Evolutionary conservation across 1,284 basidiomycete species (phyloP).

Genomic region (Ustilago vetiveriae): DNA sequence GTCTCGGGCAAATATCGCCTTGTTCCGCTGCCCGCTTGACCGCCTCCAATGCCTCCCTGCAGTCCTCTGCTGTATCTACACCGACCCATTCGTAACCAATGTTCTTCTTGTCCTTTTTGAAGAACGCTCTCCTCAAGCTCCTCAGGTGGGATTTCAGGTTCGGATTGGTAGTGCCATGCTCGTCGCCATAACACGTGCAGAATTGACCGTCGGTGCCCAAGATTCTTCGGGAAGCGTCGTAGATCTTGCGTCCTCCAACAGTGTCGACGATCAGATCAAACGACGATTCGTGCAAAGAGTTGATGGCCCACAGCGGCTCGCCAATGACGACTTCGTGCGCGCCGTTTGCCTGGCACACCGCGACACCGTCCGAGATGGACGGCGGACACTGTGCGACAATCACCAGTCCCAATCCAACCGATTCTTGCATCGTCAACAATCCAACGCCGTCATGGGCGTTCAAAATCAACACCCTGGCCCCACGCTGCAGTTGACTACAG

Average conservation of each 20-base stretch:
- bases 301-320: slow-evolving; percentile 68
- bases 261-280: slow-evolving; percentile 68
- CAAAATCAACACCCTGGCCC: slow-evolving; percentile 67
- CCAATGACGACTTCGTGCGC: slow-evolving; percentile 68
- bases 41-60: slow-evolving; percentile 59
- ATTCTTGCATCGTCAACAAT: slow-evolving; percentile 68
- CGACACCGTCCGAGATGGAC: slow-evolving; percentile 62
- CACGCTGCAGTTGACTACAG: slow-evolving; percentile 65
- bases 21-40: slow-evolving; percentile 57
- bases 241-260: slow-evolving; percentile 64
- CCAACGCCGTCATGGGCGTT: slow-evolving; percentile 69
- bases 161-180: slow-evolving; percentile 59
- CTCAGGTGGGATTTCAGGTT: slow-evolving; percentile 64
- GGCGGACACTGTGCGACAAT: slow-evolving; percentile 68
- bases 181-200: slow-evolving; percentile 67
- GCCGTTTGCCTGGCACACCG: slow-evolving; percentile 66
- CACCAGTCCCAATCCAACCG: slow-evolving; percentile 66
- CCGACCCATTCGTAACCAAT: slow-evolving; percentile 68
- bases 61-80: slow-evolving; percentile 57
- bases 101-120: slow-evolving; percentile 68
- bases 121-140: slow-evolving; percentile 67
- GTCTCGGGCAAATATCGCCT: slow-evolving; percentile 62
- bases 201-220: slow-evolving; percentile 67
- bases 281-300: slow-evolving; percentile 67
- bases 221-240: slow-evolving; percentile 68